Conservation (phyloP, 2,329 filamentous ascomycete genomes). For the Penicillium corylophilum region DNA sequence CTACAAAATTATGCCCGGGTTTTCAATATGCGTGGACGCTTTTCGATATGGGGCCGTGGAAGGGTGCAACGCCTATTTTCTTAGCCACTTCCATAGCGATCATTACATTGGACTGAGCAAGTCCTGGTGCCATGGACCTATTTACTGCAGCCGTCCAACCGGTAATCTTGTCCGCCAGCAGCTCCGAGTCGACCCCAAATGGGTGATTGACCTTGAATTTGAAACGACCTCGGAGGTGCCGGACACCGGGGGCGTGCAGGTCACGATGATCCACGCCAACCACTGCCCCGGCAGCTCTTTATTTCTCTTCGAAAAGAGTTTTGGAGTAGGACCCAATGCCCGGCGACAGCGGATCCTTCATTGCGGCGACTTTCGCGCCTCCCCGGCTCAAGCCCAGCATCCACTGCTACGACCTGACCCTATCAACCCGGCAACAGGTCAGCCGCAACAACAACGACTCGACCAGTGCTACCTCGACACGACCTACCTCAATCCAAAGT, state of each 20-base stretch:
- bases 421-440: conserved; percentile 68
- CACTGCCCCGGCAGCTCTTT: conserved; percentile 94
- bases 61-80: conserved; percentile 89
- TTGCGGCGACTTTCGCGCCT: conserved; percentile 94
- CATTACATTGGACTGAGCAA: conserved; percentile 91
- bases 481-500: conserved; percentile 93
- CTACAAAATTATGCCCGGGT: conserved; percentile 95
- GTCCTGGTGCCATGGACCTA: conserved; percentile 88
- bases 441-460: conserved; percentile 76
- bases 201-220: conserved; percentile 81
- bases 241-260: conserved; percentile 74
- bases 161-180: conserved; percentile 86
- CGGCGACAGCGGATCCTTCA: conserved; percentile 80
- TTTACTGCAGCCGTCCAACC: conserved; percentile 93
- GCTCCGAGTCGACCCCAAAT: conserved; percentile 80
- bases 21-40: conserved; percentile 91
- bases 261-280: conserved; percentile 95
- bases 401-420: conserved; percentile 75
- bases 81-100: conserved; percentile 97
- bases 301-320: conserved; percentile 82
- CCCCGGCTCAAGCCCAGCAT: conserved; percentile 78
- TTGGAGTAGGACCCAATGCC: conserved; percentile 59
- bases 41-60: conserved; percentile 93
- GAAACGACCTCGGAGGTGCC: conserved; percentile 77
- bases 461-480: conserved; percentile 97